Evolutionary conservation across 1,139 yeast genomes (phyloP).

Genomic region (Sugiyamaella japonica): DNA sequence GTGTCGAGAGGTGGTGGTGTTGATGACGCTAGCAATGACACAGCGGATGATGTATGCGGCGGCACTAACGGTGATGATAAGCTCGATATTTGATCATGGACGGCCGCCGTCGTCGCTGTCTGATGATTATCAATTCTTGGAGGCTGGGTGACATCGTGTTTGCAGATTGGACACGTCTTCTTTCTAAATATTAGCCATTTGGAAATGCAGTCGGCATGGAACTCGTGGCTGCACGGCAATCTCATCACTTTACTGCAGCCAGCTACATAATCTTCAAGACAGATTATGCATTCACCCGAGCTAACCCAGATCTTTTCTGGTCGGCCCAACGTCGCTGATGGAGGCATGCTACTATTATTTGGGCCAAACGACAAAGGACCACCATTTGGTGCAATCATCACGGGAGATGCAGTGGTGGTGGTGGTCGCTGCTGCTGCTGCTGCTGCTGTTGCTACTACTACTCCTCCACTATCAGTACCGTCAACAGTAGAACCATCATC

Average conservation of each 20-base stretch:
- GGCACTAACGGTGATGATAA: background rate
- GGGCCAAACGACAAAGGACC: background rate
- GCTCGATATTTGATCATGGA: background rate
- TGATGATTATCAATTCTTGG: background rate
- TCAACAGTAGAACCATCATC: slow-evolving; percentile 13
- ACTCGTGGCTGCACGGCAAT: slow-evolving; percentile 48
- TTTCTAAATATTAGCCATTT: slow-evolving; percentile 44
- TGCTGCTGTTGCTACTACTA: background rate
- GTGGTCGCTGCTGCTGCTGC: background rate
- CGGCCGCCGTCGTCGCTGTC: background rate
- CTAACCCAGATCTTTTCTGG: slow-evolving; percentile 37
- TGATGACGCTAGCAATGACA: background rate
- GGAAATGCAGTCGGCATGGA: slow-evolving; percentile 44
- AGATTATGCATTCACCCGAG: slow-evolving; percentile 45
- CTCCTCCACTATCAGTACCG: background rate
- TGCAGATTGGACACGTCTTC: slow-evolving; percentile 43
- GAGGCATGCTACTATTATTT: background rate
- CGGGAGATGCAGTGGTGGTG: background rate
- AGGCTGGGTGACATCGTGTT: slow-evolving; percentile 28
- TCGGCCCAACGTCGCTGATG: slow-evolving; percentile 3
- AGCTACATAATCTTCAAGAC: slow-evolving; percentile 44
- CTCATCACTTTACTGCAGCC: slow-evolving; percentile 41
- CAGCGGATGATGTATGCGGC: background rate
- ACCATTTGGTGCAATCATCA: background rate
- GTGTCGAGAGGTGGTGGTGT: background rate